A percentile compares a stretch with the other conserved stretches of the same genome.
These are phyloP conservation scores for Boeremia lycopersici DNA, from an alignment of 2,329 filamentous ascomycete genomes.

Conservation along the genomic window DNA sequence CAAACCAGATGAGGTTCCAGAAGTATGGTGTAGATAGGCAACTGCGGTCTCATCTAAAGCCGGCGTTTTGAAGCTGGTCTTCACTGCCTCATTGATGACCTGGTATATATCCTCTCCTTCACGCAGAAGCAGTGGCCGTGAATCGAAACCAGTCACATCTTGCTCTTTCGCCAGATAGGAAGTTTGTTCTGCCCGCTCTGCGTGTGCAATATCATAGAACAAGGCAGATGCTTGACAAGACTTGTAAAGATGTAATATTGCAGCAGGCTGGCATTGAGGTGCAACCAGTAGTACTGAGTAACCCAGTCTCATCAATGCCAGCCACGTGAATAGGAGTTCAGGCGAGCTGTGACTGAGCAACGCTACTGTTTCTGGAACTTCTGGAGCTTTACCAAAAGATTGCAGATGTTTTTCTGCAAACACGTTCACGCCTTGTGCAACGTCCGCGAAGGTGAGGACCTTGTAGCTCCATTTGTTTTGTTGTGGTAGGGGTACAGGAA, in stretches of 20 bases:
- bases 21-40: slow-evolving; percentile 68
- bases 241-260: slow-evolving; percentile 61
- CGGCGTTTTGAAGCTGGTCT: slow-evolving; percentile 15
- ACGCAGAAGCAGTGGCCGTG: slow-evolving; percentile 23
- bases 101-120: slow-evolving; percentile 31
- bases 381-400: slow-evolving; percentile 13
- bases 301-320: slow-evolving; percentile 63
- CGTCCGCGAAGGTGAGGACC: slow-evolving; percentile 47
- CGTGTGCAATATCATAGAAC: slow-evolving; percentile 54
- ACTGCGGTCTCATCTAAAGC: slow-evolving; percentile 44
- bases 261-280: slow-evolving; percentile 53
- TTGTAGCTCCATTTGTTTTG: slow-evolving; percentile 32
- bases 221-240: slow-evolving; percentile 52
- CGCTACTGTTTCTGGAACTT: slow-evolving; percentile 51
- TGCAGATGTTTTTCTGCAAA: slow-evolving; percentile 44
- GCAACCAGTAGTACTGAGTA: slow-evolving; percentile 63
- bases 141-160: slow-evolving; percentile 8
- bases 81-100: slow-evolving; percentile 20
- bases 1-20: slow-evolving; percentile 67
- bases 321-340: slow-evolving; percentile 65
- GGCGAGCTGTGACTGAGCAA: slow-evolving; percentile 63
- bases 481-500: slow-evolving; percentile 46
- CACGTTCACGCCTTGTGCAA: slow-evolving; percentile 41
- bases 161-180: slow-evolving; percentile 20
- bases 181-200: slow-evolving; percentile 40